A percentile compares a stretch with the other conserved stretches of the same genome.
phyloP scores from a whole-genome alignment of 192 early-diverging fungal species.

The Dispira simplex region DNA sequence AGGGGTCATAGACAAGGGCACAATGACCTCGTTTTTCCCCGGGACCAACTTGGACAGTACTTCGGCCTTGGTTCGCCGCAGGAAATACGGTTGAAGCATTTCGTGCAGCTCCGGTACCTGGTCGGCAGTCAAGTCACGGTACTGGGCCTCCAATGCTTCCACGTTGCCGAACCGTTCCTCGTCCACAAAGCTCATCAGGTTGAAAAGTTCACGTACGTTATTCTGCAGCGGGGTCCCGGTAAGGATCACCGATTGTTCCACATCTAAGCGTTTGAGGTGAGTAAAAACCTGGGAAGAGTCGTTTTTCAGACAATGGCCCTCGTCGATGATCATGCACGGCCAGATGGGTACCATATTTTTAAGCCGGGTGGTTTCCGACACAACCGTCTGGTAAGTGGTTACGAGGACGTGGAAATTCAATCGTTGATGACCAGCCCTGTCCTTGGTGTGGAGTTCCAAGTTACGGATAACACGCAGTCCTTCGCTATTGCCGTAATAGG shows the following conservation, averaged over 20 bases:
- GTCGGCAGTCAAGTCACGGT: conserved; percentile 30
- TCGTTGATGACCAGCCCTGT: conserved; percentile 13
- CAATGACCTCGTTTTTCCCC: conserved; percentile 51
- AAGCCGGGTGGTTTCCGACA: conserved; percentile 27
- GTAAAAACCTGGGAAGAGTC: conserved; percentile 39
- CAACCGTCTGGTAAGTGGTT: conserved; percentile 41
- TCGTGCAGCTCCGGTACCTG: conserved; percentile 51
- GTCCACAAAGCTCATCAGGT: conserved; percentile 72
- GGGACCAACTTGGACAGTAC: conserved; percentile 36
- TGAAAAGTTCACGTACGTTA: conserved; percentile 75
- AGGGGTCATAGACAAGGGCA: conserved; percentile 47
- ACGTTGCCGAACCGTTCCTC: conserved; percentile 38
- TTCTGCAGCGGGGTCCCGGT: conserved; percentile 84
- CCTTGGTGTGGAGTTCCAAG: conserved; percentile 22
- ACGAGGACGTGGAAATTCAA: conserved; percentile 56
- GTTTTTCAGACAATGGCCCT: conserved; percentile 68
- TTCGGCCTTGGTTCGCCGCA: conserved; percentile 50
- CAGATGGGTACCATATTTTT: conserved; percentile 31
- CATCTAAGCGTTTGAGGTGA: conserved; percentile 29
- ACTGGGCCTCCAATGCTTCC: conserved; percentile 34
- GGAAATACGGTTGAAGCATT: conserved; percentile 46
- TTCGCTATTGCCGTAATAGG: conserved; percentile 31
- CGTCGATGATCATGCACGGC: conserved; percentile 53
- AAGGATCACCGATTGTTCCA: conserved; percentile 45
- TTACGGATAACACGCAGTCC: conserved; percentile 31